A percentile compares a stretch with the other conserved stretches of the same genome.
These are phyloP conservation scores for Chenopodium album DNA, from an alignment of 148 eudicot species.

Conservation along the genomic window DNA sequence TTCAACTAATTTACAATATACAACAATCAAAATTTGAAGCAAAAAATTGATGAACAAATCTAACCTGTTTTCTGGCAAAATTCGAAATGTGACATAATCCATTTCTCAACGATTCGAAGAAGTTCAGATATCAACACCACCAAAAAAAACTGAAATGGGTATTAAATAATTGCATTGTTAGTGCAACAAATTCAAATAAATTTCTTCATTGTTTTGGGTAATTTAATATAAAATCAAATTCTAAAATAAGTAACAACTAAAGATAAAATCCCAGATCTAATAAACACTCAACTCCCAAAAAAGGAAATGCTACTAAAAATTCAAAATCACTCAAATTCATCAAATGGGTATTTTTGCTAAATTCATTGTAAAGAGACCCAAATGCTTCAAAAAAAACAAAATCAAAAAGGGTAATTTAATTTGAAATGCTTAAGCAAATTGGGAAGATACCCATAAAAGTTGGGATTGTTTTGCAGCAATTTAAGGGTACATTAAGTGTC, in stretches of 20 bases:
- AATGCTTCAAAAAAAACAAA: background rate
- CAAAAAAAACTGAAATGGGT: constrained; percentile 26
- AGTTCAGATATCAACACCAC: constrained; percentile 13
- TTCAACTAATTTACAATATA: background rate
- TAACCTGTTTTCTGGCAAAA: constrained; percentile 69
- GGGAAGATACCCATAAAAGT: too few species aligned
- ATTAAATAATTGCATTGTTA: background rate
- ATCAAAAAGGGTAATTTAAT: background rate
- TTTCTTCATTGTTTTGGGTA: too few species aligned
- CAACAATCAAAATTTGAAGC: constrained; percentile 7
- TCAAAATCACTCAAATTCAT: constrained; percentile 19
- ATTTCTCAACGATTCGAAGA: constrained; percentile 25
- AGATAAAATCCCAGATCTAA: constrained; percentile 40
- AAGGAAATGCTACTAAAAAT: constrained; percentile 16
- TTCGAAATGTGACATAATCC: constrained; percentile 61
- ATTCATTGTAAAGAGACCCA: background rate
- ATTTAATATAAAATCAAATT: too few species aligned
- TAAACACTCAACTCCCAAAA: constrained; percentile 13
- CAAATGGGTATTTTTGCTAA: background rate
- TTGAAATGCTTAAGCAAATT: too few species aligned
- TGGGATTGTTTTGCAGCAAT: background rate
- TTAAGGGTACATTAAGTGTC: background rate
- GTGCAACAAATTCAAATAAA: background rate
- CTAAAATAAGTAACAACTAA: constrained; percentile 9
- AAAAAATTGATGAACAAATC: background rate